phyloP scores from a whole-genome alignment of 2,329 filamentous ascomycete genomes.

The Ambrosiella beaveri region DNA sequence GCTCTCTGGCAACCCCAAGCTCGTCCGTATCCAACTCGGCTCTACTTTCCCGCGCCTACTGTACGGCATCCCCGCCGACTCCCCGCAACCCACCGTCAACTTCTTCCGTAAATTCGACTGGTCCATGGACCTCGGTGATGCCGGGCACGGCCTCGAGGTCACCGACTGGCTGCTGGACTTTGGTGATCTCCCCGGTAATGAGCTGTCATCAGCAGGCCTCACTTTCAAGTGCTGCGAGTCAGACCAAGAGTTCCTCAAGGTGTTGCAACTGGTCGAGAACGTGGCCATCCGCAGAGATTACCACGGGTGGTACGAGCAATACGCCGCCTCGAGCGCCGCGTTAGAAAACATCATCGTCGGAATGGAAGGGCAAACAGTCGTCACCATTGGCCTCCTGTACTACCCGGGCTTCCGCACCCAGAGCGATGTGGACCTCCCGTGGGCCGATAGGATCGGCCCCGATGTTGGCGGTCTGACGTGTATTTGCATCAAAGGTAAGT shows the following conservation, averaged over 20 bases:
- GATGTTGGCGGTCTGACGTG: slow-evolving; percentile 43
- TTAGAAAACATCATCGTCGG: slow-evolving; percentile 38
- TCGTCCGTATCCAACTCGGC: slow-evolving; percentile 37
- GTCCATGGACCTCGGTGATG: slow-evolving; percentile 26
- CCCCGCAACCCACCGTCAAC: slow-evolving; percentile 21
- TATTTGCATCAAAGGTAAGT: slow-evolving; percentile 39
- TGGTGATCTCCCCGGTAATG: slow-evolving; percentile 28
- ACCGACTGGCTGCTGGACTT: slow-evolving; percentile 39
- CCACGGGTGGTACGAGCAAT: slow-evolving; percentile 2
- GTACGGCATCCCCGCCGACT: slow-evolving; percentile 32
- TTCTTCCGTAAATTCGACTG: slow-evolving; percentile 41
- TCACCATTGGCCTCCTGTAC: slow-evolving; percentile 39
- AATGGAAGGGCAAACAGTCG: slow-evolving; percentile 29
- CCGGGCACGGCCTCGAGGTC: slow-evolving; percentile 32
- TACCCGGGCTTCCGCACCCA: slow-evolving; percentile 29
- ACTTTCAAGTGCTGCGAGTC: slow-evolving; percentile 29
- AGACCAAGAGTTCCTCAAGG: slow-evolving; percentile 29
- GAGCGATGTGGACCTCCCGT: slow-evolving; percentile 34
- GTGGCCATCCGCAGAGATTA: not conserved
- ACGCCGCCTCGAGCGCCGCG: slow-evolving; percentile 15
- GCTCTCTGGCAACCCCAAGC: slow-evolving; percentile 32
- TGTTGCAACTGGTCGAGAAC: slow-evolving; percentile 19
- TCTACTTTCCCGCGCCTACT: slow-evolving; percentile 41
- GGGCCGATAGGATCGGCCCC: slow-evolving; percentile 32
- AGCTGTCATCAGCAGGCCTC: slow-evolving; percentile 24